Conservation (phyloP, 805 yeast genomes). For the Metschnikowia rubicola region DNA sequence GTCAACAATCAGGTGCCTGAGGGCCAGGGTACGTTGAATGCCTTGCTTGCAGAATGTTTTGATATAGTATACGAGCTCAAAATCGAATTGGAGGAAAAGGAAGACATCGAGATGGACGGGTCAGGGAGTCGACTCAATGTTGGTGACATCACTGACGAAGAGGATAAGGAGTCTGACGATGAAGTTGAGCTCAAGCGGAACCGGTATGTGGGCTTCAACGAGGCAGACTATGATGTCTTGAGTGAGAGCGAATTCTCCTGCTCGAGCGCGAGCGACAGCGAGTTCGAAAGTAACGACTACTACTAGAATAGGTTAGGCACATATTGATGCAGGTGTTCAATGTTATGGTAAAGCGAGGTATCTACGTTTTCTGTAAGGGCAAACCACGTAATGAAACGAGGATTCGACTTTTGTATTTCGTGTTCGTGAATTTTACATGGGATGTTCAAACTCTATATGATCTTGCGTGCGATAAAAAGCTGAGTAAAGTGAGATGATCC, state of each 20-base stretch:
- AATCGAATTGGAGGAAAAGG: slow-evolving; percentile 72
- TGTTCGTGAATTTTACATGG: too few species aligned
- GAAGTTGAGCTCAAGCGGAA: slow-evolving; percentile 44
- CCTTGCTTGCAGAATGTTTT: slow-evolving; percentile 87
- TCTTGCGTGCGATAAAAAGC: too few species aligned
- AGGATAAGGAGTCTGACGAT: slow-evolving; percentile 36
- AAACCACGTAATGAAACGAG: too few species aligned
- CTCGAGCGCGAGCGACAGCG: slow-evolving; percentile 26
- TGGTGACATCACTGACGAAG: slow-evolving; percentile 18
- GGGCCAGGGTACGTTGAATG: slow-evolving; percentile 95
- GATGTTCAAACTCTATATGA: too few species aligned
- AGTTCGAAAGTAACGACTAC: slow-evolving; percentile 42
- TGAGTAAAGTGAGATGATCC: too few species aligned
- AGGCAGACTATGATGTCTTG: slow-evolving; percentile 44
- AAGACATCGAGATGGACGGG: slow-evolving; percentile 22
- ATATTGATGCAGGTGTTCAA: too few species aligned
- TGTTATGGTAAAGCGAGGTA: too few species aligned
- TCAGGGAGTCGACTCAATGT: slow-evolving; percentile 4
- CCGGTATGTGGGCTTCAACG: slow-evolving; percentile 41
- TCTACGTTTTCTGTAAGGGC: too few species aligned
- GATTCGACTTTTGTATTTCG: too few species aligned
- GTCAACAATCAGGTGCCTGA: slow-evolving; percentile 90
- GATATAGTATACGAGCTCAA: slow-evolving; percentile 90
- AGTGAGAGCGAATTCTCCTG: slow-evolving; percentile 27
- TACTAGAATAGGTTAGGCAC: slow-evolving; percentile 19